Conservation (phyloP, 2,329 filamentous ascomycete genomes). For the Diplodia corticola region DNA sequence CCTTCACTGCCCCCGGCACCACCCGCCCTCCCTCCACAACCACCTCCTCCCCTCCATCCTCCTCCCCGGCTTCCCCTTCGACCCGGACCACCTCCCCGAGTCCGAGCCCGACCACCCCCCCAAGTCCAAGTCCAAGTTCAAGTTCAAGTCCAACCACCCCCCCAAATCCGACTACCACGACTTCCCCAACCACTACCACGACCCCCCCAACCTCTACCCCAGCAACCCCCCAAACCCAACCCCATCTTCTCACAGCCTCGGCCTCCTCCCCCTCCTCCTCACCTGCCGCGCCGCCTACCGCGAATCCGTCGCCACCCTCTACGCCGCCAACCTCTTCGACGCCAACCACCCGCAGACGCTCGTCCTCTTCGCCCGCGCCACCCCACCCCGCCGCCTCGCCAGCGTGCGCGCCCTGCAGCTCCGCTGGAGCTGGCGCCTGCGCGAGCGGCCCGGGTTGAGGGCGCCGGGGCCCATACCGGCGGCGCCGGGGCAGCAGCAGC, state of each 20-base stretch:
- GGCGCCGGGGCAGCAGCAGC: too few relatives aligned
- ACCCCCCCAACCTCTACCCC: too few relatives aligned
- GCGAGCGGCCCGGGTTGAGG: neutral
- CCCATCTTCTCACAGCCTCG: neutral
- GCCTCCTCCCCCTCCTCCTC: neutral
- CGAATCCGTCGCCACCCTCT: neutral
- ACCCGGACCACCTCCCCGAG: neutral
- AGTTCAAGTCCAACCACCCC: too few relatives aligned
- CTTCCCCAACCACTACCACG: neutral
- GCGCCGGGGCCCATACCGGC: neutral
- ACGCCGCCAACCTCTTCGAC: slow-evolving; percentile 2
- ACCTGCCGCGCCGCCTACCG: neutral
- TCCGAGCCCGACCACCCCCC: neutral
- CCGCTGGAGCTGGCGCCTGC: neutral
- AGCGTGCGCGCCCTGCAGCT: neutral
- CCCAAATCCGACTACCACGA: neutral
- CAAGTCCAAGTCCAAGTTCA: too few relatives aligned
- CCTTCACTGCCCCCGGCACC: neutral
- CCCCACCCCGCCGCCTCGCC: neutral
- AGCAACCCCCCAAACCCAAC: too few relatives aligned
- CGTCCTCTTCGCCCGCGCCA: neutral
- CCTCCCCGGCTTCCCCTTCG: neutral
- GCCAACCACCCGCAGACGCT: neutral
- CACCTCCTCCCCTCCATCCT: neutral
- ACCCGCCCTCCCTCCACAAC: neutral